phyloP scores from a whole-genome alignment of 2,329 filamentous ascomycete species.

The Nannizzia gypsea region DNA sequence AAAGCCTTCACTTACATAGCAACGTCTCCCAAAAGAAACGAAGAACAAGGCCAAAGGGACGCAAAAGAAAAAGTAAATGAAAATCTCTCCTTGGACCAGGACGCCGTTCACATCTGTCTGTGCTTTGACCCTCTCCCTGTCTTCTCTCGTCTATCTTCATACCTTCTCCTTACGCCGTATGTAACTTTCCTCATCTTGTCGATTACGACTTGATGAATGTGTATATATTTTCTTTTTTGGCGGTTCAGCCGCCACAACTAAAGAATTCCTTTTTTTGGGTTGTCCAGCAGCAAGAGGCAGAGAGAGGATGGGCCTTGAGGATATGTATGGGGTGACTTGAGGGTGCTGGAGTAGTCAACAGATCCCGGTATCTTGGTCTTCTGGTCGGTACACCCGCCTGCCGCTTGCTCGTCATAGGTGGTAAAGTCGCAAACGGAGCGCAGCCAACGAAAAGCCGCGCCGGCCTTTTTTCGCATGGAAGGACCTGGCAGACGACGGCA shows the following conservation, averaged over 20 bases:
- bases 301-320: too few species aligned
- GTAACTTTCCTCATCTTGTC: background rate
- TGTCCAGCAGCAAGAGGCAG: too few species aligned
- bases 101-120: background rate
- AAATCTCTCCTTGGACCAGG: background rate
- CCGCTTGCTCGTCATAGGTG: background rate
- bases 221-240: constrained; percentile 11
- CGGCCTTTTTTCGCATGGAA: background rate
- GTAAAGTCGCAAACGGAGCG: background rate
- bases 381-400: background rate
- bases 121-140: background rate
- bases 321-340: constrained; percentile 2
- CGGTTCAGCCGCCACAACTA: constrained; percentile 12
- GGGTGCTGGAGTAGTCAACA: background rate
- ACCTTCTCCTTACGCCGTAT: background rate
- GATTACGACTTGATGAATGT: background rate
- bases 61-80: background rate
- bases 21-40: background rate
- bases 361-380: constrained; percentile 3
- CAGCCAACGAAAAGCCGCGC: background rate
- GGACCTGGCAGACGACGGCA: background rate
- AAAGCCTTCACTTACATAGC: background rate
- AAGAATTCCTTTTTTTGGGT: constrained; percentile 2
- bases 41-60: background rate
- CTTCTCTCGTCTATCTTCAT: background rate